Evolutionary conservation across 306 rosid species (phyloP).

Genomic region (Rosa chinensis): DNA sequence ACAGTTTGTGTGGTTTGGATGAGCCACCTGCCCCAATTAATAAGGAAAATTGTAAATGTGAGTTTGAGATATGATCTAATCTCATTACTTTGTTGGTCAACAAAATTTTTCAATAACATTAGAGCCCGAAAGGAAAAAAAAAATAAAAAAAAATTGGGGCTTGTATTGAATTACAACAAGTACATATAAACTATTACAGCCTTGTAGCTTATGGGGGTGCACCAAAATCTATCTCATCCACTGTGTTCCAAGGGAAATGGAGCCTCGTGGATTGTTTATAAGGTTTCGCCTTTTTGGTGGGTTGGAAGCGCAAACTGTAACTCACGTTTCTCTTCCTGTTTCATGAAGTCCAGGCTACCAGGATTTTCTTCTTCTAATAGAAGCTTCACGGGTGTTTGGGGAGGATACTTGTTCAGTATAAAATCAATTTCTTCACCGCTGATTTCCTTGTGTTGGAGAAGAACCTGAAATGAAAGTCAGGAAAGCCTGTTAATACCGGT

Average conservation of each 20-base stretch:
- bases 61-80: background rate
- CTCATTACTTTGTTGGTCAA: background rate
- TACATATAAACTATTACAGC: background rate
- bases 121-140: background rate
- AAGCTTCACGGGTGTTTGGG: conserved; percentile 65
- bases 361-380: conserved; percentile 71
- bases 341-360: conserved; percentile 55
- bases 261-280: background rate
- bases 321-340: conserved; percentile 39
- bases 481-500: background rate
- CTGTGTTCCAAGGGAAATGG: background rate
- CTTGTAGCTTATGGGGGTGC: background rate
- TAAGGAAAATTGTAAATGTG: background rate
- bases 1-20: background rate
- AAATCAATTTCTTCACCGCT: conserved; percentile 73
- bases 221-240: background rate
- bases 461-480: conserved; percentile 61
- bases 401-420: conserved; percentile 77
- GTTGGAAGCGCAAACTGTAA: conserved; percentile 47
- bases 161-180: background rate
- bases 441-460: conserved; percentile 68
- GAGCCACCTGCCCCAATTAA: background rate
- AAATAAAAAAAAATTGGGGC: background rate
- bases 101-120: background rate
- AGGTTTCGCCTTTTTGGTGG: conserved; percentile 49